Conservation (phyloP, 495 filamentous ascomycete species). For the Glutinoglossum americanum region DNA sequence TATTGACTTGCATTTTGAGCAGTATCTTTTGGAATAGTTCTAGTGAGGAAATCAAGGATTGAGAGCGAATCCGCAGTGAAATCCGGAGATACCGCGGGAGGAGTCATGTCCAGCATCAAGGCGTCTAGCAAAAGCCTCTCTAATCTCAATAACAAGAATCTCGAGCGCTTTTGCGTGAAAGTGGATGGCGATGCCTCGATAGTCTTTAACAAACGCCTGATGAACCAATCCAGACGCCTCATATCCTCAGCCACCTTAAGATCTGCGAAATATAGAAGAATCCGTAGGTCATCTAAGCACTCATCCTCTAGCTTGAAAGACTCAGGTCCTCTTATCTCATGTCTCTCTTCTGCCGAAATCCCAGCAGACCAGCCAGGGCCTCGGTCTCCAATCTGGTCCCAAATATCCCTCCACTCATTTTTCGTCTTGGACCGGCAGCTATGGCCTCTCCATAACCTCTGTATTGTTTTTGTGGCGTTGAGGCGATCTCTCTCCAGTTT, state of each 20-base stretch:
- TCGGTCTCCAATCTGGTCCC: conserved; percentile 29
- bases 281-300: conserved; percentile 13
- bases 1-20: conserved; percentile 18
- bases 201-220: conserved; percentile 14
- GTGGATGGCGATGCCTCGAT: not conserved
- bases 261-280: conserved; percentile 17
- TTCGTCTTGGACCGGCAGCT: conserved; percentile 36
- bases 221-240: conserved; percentile 15
- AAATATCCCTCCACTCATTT: conserved; percentile 35
- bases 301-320: not conserved
- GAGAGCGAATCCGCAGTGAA: conserved; percentile 16
- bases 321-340: not conserved
- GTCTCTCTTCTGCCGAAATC: not conserved
- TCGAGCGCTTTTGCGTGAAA: not conserved
- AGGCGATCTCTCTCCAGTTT: conserved; percentile 65
- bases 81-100: not conserved
- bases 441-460: conserved; percentile 70
- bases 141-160: conserved; percentile 3
- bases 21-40: conserved; percentile 26
- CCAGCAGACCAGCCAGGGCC: conserved; percentile 4
- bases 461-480: conserved; percentile 51
- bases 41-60: conserved; percentile 20
- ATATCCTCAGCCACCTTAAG: conserved; percentile 13
- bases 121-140: not conserved
- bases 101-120: not conserved